These are phyloP conservation scores for Tricholoma sp. DNA, from an alignment of 768 basidiomycete genomes.

Conservation along the genomic window DNA sequence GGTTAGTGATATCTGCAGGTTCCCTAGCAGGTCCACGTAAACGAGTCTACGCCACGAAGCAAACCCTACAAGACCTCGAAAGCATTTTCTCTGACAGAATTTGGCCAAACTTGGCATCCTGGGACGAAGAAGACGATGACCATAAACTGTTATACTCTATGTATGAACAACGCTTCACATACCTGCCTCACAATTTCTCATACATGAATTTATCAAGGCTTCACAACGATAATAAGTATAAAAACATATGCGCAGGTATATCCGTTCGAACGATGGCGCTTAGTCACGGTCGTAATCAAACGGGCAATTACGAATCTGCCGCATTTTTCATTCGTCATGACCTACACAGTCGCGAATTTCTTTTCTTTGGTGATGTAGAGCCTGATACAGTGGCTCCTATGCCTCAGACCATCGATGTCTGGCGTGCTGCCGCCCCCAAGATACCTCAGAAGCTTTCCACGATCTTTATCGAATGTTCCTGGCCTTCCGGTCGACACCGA, in stretches of 20 bases:
- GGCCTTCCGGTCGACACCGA: slow-evolving; percentile 65
- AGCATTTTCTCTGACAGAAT: slow-evolving; percentile 70
- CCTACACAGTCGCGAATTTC: slow-evolving; percentile 57
- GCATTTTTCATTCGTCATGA: slow-evolving; percentile 85
- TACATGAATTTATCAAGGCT: slow-evolving; percentile 34
- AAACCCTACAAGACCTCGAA: slow-evolving; percentile 65
- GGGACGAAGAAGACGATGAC: slow-evolving; percentile 57
- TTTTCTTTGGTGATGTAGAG: slow-evolving; percentile 95
- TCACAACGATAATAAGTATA: slow-evolving; percentile 47
- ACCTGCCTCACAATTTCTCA: slow-evolving; percentile 2
- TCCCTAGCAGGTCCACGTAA: slow-evolving; percentile 59
- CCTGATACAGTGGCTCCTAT: slow-evolving; percentile 64
- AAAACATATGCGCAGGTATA: slow-evolving; percentile 44
- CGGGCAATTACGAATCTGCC: slow-evolving; percentile 63
- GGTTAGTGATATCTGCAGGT: slow-evolving; percentile 81
- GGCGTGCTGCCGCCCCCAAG: slow-evolving; percentile 77
- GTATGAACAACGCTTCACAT: slow-evolving; percentile 37
- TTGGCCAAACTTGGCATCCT: slow-evolving; percentile 84
- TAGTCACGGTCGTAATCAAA: slow-evolving; percentile 61
- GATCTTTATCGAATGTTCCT: slow-evolving; percentile 97
- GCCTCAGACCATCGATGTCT: slow-evolving; percentile 65
- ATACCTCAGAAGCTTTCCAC: slow-evolving; percentile 63
- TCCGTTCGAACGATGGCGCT: slow-evolving; percentile 66
- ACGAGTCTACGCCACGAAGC: slow-evolving; percentile 54
- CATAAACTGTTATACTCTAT: slow-evolving; percentile 57